Percentiles rank a stretch among this genome's conserved stretches.
Conservation (phyloP, 2,329 filamentous ascomycete genomes). For the Phaeosphaeriaceae sp. region DNA sequence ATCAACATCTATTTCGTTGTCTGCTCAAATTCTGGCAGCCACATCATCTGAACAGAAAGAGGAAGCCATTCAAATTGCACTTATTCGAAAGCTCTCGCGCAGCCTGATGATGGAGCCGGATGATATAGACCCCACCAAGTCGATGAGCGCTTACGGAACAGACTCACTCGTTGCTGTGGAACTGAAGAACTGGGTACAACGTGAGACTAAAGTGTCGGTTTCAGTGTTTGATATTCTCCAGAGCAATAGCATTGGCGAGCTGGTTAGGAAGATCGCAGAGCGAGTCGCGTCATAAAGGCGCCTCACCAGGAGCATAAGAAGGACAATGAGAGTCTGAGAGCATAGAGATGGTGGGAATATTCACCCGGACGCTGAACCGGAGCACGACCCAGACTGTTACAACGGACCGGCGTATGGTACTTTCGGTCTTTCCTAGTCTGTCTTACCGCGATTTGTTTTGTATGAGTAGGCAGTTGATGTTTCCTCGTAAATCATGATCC, state of each 20-base stretch:
- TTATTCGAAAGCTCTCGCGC: conserved; percentile 18
- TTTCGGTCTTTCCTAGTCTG: neutral
- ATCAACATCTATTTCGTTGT: neutral
- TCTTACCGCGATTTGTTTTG: neutral
- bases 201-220: conserved; percentile 18
- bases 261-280: conserved; percentile 11
- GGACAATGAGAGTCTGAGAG: neutral
- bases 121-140: conserved; percentile 18
- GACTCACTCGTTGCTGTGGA: conserved; percentile 38
- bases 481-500: neutral
- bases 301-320: neutral
- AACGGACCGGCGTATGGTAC: neutral
- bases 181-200: conserved; percentile 28
- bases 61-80: conserved; percentile 8
- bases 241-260: conserved; percentile 10
- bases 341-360: neutral
- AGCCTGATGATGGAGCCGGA: conserved; percentile 19
- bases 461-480: neutral
- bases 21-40: conserved; percentile 7
- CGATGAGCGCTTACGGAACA: conserved; percentile 23
- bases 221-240: conserved; percentile 32
- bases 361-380: neutral
- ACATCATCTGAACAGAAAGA: neutral
- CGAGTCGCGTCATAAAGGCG: conserved; percentile 1
- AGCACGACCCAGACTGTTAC: neutral